Percentiles rank a stretch among this genome's conserved stretches.
These are phyloP conservation scores for Combretum micranthum DNA, from an alignment of 345 rosid genomes.

Conservation along the genomic window DNA sequence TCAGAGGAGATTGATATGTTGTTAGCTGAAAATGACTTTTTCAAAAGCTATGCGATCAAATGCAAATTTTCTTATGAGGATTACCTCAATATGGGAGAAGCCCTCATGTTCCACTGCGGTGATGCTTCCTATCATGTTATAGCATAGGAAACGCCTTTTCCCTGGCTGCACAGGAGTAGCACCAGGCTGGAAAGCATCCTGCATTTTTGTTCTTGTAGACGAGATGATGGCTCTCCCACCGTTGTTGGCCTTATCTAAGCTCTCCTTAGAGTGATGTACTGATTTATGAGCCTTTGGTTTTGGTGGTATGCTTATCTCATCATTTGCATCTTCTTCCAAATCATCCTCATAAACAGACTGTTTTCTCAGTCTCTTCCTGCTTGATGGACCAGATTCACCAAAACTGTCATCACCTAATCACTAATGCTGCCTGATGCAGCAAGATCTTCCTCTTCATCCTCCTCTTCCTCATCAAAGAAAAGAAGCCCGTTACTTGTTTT, in stretches of 20 bases:
- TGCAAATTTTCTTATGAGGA: background rate
- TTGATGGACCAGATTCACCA: constrained; percentile 53
- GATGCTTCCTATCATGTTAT: constrained; percentile 87
- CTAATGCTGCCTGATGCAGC: constrained; percentile 55
- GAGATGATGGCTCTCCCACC: constrained; percentile 20
- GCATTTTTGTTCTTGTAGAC: constrained; percentile 57
- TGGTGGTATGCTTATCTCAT: constrained; percentile 34
- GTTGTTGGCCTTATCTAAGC: constrained; percentile 31
- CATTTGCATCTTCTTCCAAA: constrained; percentile 34
- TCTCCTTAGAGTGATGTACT: constrained; percentile 26
- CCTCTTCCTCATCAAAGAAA: constrained; percentile 62
- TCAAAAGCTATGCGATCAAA: background rate
- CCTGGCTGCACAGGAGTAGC: constrained; percentile 69
- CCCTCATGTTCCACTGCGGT: constrained; percentile 88
- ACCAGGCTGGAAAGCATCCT: constrained; percentile 92
- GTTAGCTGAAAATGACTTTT: background rate
- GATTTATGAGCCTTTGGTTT: constrained; percentile 34
- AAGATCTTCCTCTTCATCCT: constrained; percentile 52
- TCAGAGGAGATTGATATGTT: no score
- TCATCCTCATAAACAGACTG: constrained; percentile 35
- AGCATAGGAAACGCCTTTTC: constrained; percentile 78
- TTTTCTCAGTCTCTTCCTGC: constrained; percentile 63
- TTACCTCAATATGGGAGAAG: constrained; percentile 88
- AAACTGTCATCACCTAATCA: constrained; percentile 57
- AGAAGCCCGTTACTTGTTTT: constrained; percentile 68